Conservation (phyloP, 768 basidiomycete genomes). For the Suillus lakei region DNA sequence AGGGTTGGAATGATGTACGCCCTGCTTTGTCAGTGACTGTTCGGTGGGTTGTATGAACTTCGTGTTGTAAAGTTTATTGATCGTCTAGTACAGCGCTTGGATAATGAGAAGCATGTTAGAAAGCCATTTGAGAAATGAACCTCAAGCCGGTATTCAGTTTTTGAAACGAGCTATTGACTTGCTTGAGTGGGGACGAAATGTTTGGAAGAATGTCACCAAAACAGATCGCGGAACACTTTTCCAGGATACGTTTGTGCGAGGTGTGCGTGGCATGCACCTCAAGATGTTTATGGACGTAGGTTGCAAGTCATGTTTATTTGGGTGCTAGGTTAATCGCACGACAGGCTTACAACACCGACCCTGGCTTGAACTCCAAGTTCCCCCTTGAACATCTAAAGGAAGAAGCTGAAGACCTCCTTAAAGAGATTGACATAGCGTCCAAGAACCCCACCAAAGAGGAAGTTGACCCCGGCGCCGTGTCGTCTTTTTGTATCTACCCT, state of each 20-base stretch:
- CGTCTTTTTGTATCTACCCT: slow-evolving; percentile 22
- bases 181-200: slow-evolving; percentile 20
- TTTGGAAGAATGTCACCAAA: slow-evolving; percentile 21
- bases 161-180: slow-evolving; percentile 19
- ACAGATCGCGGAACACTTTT: slow-evolving; percentile 24
- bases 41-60: slow-evolving; percentile 30
- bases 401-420: slow-evolving; percentile 24
- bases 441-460: background rate
- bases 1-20: slow-evolving; percentile 33
- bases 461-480: slow-evolving; percentile 14
- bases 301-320: background rate
- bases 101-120: slow-evolving; percentile 21
- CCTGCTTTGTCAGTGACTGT: slow-evolving; percentile 43
- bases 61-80: background rate
- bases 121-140: background rate
- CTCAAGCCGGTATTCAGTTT: slow-evolving; percentile 9
- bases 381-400: slow-evolving; percentile 19
- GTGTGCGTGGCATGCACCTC: slow-evolving; percentile 12
- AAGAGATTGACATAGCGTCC: slow-evolving; percentile 8
- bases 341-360: slow-evolving; percentile 1
- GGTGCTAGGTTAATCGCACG: background rate
- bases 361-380: slow-evolving; percentile 13
- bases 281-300: slow-evolving; percentile 4
- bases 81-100: slow-evolving; percentile 19
- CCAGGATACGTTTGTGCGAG: slow-evolving; percentile 17